Percentiles rank a stretch among this genome's conserved stretches.
phyloP scores from a whole-genome alignment of 352 stramenopile species.

The Globisporangium recalcitrans region DNA sequence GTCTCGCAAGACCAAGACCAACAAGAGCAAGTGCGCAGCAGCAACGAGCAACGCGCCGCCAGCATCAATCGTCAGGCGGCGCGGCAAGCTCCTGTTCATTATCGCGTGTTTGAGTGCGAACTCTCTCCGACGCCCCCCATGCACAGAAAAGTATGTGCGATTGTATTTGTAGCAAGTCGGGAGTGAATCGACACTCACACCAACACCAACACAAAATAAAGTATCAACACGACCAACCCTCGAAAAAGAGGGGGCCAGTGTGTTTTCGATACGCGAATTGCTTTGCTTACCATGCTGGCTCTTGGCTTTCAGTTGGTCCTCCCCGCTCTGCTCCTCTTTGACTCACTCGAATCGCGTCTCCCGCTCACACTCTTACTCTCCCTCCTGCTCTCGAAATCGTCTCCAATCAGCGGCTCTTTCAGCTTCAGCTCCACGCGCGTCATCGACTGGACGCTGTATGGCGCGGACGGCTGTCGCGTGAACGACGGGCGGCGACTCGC shows the following conservation, averaged over 20 bases:
- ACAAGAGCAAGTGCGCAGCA: conserved; percentile 3
- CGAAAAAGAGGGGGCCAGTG: conserved; percentile 2
- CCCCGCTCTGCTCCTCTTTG: background rate
- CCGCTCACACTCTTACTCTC: conserved; percentile 2
- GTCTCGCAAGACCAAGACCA: background rate
- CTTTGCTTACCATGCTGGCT: background rate
- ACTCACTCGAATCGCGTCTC: conserved; percentile 21
- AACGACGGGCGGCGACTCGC: conserved; percentile 21
- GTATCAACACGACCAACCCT: background rate
- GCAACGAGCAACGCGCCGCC: background rate
- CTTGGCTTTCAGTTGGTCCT: background rate
- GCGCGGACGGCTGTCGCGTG: conserved; percentile 18
- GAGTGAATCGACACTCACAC: background rate
- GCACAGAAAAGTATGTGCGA: background rate
- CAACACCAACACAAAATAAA: conserved; percentile 3
- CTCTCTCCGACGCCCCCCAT: background rate
- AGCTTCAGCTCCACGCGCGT: conserved; percentile 48
- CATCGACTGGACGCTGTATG: conserved; percentile 22
- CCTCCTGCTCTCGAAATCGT: conserved; percentile 26
- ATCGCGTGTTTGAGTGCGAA: background rate
- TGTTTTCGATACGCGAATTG: background rate
- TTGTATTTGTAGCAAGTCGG: conserved; percentile 2
- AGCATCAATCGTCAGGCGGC: background rate
- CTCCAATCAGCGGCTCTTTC: conserved; percentile 48
- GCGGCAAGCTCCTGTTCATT: conserved; percentile 1